Evolutionary conservation across 495 filamentous ascomycete species (phyloP).

Genomic region (Astrothelium subdiscretum): DNA sequence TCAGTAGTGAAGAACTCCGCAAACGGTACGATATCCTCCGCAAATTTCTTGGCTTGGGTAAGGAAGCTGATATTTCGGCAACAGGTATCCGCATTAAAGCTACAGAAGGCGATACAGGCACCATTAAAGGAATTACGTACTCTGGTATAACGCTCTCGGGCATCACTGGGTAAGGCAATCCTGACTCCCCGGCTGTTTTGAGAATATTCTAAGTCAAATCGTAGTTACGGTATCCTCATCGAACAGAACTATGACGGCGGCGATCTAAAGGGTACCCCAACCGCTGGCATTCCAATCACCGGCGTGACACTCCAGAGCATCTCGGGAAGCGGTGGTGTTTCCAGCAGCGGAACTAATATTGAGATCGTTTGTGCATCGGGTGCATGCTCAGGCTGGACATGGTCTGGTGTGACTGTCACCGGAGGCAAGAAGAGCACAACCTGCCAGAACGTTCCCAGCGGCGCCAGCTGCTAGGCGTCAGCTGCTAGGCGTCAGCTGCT

Average conservation of each 20-base stretch:
- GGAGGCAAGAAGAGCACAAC: slow-evolving; percentile 18
- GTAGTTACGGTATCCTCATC: slow-evolving; percentile 52
- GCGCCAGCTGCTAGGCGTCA: slow-evolving; percentile 5
- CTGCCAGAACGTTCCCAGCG: slow-evolving; percentile 17
- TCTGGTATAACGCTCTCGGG: slow-evolving; percentile 43
- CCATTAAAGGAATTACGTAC: slow-evolving; percentile 48
- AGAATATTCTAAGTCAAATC: not conserved
- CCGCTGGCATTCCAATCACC: slow-evolving; percentile 51
- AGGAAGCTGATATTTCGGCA: slow-evolving; percentile 43
- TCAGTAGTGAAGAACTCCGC: not conserved
- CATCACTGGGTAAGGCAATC: slow-evolving; percentile 28
- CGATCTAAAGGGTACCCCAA: slow-evolving; percentile 38
- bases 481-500: no score
- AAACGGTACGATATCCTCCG: not conserved
- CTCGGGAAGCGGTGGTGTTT: slow-evolving; percentile 34
- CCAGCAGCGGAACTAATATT: slow-evolving; percentile 31
- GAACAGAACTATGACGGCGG: slow-evolving; percentile 61
- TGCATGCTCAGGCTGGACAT: slow-evolving; percentile 23
- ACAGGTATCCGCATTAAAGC: slow-evolving; percentile 57
- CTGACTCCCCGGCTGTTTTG: not conserved
- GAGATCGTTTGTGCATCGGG: slow-evolving; percentile 34
- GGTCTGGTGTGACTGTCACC: slow-evolving; percentile 16
- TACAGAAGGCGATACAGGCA: slow-evolving; percentile 43
- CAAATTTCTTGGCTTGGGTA: slow-evolving; percentile 28
- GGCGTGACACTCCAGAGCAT: slow-evolving; percentile 41